Evolutionary conservation across 2,329 filamentous ascomycete species (phyloP).

Genomic region (Scedosporium minutisporum): DNA sequence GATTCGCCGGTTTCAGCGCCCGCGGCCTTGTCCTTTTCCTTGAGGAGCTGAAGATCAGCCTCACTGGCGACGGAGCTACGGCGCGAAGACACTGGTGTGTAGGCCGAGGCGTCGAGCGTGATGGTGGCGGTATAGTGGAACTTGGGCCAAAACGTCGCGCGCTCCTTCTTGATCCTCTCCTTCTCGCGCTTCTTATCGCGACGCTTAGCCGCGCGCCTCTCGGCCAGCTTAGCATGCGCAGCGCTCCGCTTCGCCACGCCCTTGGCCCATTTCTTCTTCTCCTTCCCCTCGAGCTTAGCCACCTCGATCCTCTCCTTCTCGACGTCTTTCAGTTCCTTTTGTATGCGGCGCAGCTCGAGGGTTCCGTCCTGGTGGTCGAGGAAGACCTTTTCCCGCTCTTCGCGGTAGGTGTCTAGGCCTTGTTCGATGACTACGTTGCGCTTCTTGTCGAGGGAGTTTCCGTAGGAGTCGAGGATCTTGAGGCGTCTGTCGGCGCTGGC

Average conservation of each 20-base stretch:
- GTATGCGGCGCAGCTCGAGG: conserved; percentile 20
- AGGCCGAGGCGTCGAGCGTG: conserved; percentile 35
- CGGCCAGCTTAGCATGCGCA: conserved; percentile 20
- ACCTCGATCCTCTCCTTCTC: neutral
- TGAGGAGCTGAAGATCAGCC: conserved; percentile 28
- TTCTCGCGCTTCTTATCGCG: conserved; percentile 33
- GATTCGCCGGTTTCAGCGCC: conserved; percentile 11
- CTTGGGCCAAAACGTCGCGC: conserved; percentile 39
- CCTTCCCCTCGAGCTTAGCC: conserved; percentile 13
- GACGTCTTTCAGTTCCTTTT: neutral
- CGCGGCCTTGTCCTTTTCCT: conserved; percentile 37
- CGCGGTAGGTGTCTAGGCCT: conserved; percentile 29
- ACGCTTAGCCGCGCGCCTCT: conserved; percentile 17
- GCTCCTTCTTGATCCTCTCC: conserved; percentile 30
- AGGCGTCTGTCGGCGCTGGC: conserved; percentile 27
- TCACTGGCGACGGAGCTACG: conserved; percentile 43
- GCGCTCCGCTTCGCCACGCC: conserved; percentile 18
- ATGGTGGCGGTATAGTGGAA: conserved; percentile 39
- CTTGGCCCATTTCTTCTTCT: conserved; percentile 15
- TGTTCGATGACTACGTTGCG: conserved; percentile 24
- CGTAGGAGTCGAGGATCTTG: conserved; percentile 29
- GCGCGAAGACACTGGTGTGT: conserved; percentile 36
- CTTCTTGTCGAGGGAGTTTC: conserved; percentile 25
- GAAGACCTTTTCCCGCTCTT: conserved; percentile 32
- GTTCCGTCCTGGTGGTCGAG: conserved; percentile 27